phyloP scores from a whole-genome alignment of 1,284 basidiomycete species.

The Fomitiporia mediterranea region DNA sequence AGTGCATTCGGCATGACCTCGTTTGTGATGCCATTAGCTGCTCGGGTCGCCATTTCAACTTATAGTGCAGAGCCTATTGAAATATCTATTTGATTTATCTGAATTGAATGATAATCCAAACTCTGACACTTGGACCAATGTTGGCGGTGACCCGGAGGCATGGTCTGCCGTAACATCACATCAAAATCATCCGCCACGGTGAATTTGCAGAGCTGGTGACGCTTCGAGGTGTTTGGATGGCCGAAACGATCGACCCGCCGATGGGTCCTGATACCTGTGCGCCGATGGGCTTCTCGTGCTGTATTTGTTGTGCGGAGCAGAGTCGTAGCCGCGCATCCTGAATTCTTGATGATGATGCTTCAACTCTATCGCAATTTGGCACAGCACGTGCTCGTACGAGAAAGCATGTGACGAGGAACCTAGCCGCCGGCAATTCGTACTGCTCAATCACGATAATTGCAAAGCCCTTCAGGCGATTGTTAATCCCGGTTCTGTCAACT shows the following conservation, averaged over 20 bases:
- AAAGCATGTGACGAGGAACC: too few species aligned
- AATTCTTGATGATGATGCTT: not conserved
- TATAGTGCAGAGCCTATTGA: too few species aligned
- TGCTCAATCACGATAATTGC: not conserved
- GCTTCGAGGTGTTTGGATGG: not conserved
- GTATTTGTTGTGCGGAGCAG: not conserved
- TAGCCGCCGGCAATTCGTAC: not conserved
- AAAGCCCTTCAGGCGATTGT: too few species aligned
- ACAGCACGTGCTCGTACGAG: not conserved
- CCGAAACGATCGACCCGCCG: not conserved
- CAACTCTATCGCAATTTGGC: not conserved
- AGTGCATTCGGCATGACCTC: too few species aligned
- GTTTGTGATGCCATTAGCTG: too few species aligned
- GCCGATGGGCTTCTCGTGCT: too few species aligned
- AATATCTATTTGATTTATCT: too few species aligned
- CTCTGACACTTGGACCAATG: not conserved
- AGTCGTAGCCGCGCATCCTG: not conserved
- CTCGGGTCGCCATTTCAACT: too few species aligned
- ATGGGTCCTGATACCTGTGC: constrained; percentile 1
- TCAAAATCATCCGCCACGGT: not conserved
- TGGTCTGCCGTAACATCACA: not conserved
- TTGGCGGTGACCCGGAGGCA: not conserved
- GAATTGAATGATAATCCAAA: not conserved
- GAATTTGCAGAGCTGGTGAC: not conserved
- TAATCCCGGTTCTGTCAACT: too few species aligned